Evolutionary conservation across 768 basidiomycete genomes (phyloP).

Genomic region (Fistulinella prunicolor): DNA sequence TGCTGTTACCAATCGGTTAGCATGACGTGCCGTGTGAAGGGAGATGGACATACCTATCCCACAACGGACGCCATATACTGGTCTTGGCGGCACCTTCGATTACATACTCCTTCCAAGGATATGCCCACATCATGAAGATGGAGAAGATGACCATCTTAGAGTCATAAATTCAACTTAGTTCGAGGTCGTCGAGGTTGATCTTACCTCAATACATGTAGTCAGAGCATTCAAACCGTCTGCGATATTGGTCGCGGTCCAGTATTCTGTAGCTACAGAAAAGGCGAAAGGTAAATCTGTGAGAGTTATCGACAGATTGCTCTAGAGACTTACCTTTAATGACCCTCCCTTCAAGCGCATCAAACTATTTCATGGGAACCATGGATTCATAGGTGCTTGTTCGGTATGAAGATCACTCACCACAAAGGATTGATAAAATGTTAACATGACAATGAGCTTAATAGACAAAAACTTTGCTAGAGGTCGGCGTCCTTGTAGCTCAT

Average conservation of each 20-base stretch:
- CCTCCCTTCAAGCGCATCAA: slow-evolving; percentile 58
- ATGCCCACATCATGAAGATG: slow-evolving; percentile 79
- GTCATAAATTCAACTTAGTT: slow-evolving; percentile 3
- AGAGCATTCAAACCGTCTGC: slow-evolving; percentile 82
- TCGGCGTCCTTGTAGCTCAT: slow-evolving; percentile 71
- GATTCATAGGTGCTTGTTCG: background rate
- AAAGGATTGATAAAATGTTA: slow-evolving; percentile 86
- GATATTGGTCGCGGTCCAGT: slow-evolving; percentile 84
- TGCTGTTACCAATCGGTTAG: slow-evolving; percentile 27
- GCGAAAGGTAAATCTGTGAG: background rate
- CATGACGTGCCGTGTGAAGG: background rate
- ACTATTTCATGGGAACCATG: slow-evolving; percentile 38
- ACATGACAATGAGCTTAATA: slow-evolving; percentile 86
- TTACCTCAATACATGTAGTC: slow-evolving; percentile 78
- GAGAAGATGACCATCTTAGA: slow-evolving; percentile 82
- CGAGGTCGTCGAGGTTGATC: slow-evolving; percentile 1
- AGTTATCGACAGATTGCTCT: background rate
- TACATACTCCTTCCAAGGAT: slow-evolving; percentile 67
- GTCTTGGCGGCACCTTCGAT: slow-evolving; percentile 43
- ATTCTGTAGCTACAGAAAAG: slow-evolving; percentile 52
- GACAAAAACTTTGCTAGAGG: slow-evolving; percentile 84
- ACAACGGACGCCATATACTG: slow-evolving; percentile 65
- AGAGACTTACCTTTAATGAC: slow-evolving; percentile 59
- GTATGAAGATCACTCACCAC: slow-evolving; percentile 44
- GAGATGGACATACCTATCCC: slow-evolving; percentile 47